Percentiles rank a stretch among this genome's conserved stretches.
phyloP scores from a whole-genome alignment of 2,329 filamentous ascomycete species.

The Aspergillus intermedius region DNA sequence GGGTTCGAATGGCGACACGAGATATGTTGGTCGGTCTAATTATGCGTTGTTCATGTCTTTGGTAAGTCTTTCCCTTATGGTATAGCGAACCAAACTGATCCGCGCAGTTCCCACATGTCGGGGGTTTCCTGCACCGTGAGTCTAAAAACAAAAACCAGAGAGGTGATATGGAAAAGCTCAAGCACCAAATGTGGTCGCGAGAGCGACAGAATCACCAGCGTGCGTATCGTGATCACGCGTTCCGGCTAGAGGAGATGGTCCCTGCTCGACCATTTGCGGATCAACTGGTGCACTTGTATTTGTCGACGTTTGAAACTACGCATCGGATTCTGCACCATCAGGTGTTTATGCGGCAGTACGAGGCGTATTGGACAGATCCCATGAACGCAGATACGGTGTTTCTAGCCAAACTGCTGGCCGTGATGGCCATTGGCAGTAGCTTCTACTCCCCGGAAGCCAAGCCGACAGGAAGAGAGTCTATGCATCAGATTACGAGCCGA shows the following conservation, averaged over 20 bases:
- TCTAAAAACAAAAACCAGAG: slow-evolving; percentile 6
- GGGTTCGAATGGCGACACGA: slow-evolving; percentile 23
- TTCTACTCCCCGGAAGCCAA: slow-evolving; percentile 20
- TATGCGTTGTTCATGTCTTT: slow-evolving; percentile 25
- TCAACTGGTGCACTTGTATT: slow-evolving; percentile 47
- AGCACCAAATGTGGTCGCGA: slow-evolving; percentile 21
- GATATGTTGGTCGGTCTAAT: slow-evolving; percentile 27
- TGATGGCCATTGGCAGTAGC: slow-evolving; percentile 42
- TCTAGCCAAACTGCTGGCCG: slow-evolving; percentile 35
- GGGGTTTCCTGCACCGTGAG: slow-evolving; percentile 17
- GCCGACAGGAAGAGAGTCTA: slow-evolving; percentile 24
- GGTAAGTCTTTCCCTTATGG: slow-evolving; percentile 13
- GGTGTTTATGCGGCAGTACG: slow-evolving; percentile 51
- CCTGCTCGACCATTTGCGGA: slow-evolving; percentile 44
- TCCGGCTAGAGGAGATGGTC: slow-evolving; percentile 32
- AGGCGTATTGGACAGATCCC: slow-evolving; percentile 46
- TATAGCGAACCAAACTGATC: slow-evolving; percentile 1
- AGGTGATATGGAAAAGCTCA: slow-evolving; percentile 22
- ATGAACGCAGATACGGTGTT: slow-evolving; percentile 41
- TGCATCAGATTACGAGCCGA: slow-evolving; percentile 44
- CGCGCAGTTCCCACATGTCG: slow-evolving; percentile 24
- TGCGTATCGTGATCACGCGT: slow-evolving; percentile 24
- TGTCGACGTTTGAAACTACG: slow-evolving; percentile 52
- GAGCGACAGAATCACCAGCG: slow-evolving; percentile 24
- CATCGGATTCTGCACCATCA: slow-evolving; percentile 54